Evolutionary conservation across 495 filamentous ascomycete genomes (phyloP), one percentile per base, ranked within the genome.

Genomic region (Neohortaea acidophila): DNA sequence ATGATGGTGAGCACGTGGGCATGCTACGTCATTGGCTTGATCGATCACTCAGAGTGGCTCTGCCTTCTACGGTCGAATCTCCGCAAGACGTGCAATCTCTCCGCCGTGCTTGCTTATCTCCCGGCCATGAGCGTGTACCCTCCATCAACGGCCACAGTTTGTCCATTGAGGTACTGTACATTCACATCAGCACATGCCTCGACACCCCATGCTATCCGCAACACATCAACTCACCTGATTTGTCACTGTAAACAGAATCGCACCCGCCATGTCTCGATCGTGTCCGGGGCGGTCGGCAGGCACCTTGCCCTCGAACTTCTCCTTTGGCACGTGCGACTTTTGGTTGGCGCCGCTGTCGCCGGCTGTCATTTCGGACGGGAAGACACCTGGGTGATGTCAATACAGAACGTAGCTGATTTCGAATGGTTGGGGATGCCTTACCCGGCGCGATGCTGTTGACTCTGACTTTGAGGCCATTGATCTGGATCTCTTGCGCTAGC

Each of bases 111-210:
- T n/a, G 24, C 32, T 35, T 51, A 57, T 11, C 26, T 38, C 11
- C 53, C 53, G 33, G 44, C 42, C 9, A 45, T 29, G 18, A 56
- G 45, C 14, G 52, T 34, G 22, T 55, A 58, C 1, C 52, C 55
- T 2, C 79, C 79, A 55, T 83, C 75, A 18, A 83, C 75, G 0
- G 70, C 65, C 15, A 82, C 47, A 0, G 63, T 74, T 60, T 80
- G 69, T 1, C 78, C 80, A 51, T 79, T 81, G 12, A 83, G 46
- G 37, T 83, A 84, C 60, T 80, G n/a, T n/a, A n/a, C n/a, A n/a
- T n/a, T n/a, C n/a, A n/a, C n/a, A n/a, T n/a, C n/a, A n/a, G n/a
- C n/a, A n/a, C n/a, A n/a, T n/a, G n/a, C n/a, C n/a, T n/a, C n/a
- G n/a, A n/a, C n/a, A n/a, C n/a, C n/a, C n/a, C n/a, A n/a, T n/a